These are phyloP conservation scores for Malania oleifera DNA, from an alignment of 164 flowering plant genomes.

Conservation along the genomic window DNA sequence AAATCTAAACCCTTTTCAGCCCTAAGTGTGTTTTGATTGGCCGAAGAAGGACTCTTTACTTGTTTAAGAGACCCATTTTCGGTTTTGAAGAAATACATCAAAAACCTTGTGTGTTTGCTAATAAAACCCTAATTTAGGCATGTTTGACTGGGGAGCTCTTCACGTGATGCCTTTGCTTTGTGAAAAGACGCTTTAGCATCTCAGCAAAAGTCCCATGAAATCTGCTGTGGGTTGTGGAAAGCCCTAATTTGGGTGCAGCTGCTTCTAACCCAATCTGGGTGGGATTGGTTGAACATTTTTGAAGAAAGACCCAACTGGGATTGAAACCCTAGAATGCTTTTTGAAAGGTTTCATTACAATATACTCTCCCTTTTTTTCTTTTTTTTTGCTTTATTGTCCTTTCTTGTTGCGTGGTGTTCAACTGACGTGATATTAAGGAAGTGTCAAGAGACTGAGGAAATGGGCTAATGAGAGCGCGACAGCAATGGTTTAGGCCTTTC, in stretches of 20 bases:
- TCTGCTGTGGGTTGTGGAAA: background rate
- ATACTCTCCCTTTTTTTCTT: too few relatives aligned
- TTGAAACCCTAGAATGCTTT: constrained; percentile 20
- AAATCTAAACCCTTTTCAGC: background rate
- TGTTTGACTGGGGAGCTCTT: constrained; percentile 15
- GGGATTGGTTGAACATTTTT: too few relatives aligned
- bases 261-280: constrained; percentile 8
- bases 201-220: constrained; percentile 12
- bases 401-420: constrained; percentile 15
- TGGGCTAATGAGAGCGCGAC: constrained; percentile 36
- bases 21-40: background rate
- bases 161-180: too few relatives aligned
- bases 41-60: background rate
- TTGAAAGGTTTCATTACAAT: constrained; percentile 3
- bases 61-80: constrained; percentile 10
- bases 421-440: constrained; percentile 39
- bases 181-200: too few relatives aligned
- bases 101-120: constrained; percentile 4
- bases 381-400: constrained; percentile 9
- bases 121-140: constrained; percentile 24
- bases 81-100: background rate
- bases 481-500: constrained; percentile 24
- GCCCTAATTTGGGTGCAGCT: constrained; percentile 8
- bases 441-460: constrained; percentile 25
- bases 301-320: too few relatives aligned